Evolutionary conservation across 176 grass and related monocot species (phyloP).

Genomic region (Guadua angustifolia): DNA sequence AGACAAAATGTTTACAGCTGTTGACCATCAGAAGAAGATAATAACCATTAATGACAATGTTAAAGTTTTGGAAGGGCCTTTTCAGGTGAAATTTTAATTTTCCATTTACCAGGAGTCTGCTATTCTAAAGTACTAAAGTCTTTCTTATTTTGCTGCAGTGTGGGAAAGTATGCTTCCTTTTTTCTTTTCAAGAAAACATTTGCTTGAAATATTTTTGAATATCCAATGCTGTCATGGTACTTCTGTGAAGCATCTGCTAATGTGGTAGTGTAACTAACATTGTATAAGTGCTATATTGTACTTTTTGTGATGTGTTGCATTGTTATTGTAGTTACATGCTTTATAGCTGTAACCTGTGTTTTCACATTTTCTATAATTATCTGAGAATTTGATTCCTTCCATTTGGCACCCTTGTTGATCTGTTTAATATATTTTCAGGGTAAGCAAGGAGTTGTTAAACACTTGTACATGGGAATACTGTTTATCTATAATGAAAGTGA

Average conservation of each 20-base stretch:
- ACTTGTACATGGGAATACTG: slow-evolving; percentile 88
- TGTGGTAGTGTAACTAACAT: background rate
- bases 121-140: slow-evolving; percentile 27
- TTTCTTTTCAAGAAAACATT: slow-evolving; percentile 33
- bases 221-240: slow-evolving; percentile 13
- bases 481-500: slow-evolving; percentile 84
- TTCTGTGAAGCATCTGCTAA: background rate
- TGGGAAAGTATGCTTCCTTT: slow-evolving; percentile 3
- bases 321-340: slow-evolving; percentile 33
- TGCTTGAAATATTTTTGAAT: background rate
- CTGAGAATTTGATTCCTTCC: slow-evolving; percentile 23
- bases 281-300: background rate
- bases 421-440: slow-evolving; percentile 65
- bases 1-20: slow-evolving; percentile 98
- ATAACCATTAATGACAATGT: slow-evolving; percentile 88
- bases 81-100: slow-evolving; percentile 58
- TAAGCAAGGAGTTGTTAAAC: slow-evolving; percentile 88
- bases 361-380: background rate
- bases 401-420: slow-evolving; percentile 20
- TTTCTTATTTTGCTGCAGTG: slow-evolving; percentile 18
- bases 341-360: slow-evolving; percentile 24
- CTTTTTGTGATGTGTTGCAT: background rate
- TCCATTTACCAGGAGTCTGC: background rate
- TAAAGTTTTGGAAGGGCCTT: slow-evolving; percentile 71
- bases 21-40: slow-evolving; percentile 70